Base-by-base conservation (phyloP, 306 rosid species). In the Oxytropis ochrocephala region DNA sequence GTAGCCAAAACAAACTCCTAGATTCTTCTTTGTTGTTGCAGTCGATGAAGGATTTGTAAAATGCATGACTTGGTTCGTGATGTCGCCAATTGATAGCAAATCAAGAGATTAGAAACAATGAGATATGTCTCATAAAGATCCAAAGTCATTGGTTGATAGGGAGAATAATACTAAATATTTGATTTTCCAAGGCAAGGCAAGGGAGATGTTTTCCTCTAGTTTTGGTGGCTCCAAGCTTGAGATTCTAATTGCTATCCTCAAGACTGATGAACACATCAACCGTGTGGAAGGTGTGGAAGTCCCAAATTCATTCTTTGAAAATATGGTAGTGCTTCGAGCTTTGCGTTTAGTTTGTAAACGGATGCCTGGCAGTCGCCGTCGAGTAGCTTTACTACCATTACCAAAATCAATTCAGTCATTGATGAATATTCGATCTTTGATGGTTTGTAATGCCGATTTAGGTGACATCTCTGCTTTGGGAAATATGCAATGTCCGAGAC, bases 51-150 rank as follows among this genome's bases (percentile, higher is more conserved):
- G 11, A 12, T 0, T 0, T n/a, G 36, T 74, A 64, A 17, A 5
- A 64, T 74, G 78, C 73, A 74, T 43, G 78, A 64, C 30, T 19
- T 53, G 32, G 33, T 61, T 4, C 79, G 76, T 0, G 75, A 74
- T 2, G 48, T 13, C 7, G 76, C 72, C 29, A 12, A 0, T 24
- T 6, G 67, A 67, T 73, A 11, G 67, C 49, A 8, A 43, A 38
- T 0, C 0, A 43, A 4, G n/a, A 29, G 29, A 21, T 49, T 39
- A 30, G 21, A n/a, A 9, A 29, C 5, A 4, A 11, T 9, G n/a
- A 0, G 10, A 41, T 35, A 0, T 21, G 5, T 11, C 10, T 13
- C 9, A 11, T 1, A 19, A 7, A 42, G 8, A 11, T 0, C 0
- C 11, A 24, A 39, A 4, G 9, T 7, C 21, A 11, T 19, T 6